Percentiles rank a stretch among this genome's conserved stretches.
Conservation (phyloP, 2,329 filamentous ascomycete species). For the Rhinocladiella similis region DNA sequence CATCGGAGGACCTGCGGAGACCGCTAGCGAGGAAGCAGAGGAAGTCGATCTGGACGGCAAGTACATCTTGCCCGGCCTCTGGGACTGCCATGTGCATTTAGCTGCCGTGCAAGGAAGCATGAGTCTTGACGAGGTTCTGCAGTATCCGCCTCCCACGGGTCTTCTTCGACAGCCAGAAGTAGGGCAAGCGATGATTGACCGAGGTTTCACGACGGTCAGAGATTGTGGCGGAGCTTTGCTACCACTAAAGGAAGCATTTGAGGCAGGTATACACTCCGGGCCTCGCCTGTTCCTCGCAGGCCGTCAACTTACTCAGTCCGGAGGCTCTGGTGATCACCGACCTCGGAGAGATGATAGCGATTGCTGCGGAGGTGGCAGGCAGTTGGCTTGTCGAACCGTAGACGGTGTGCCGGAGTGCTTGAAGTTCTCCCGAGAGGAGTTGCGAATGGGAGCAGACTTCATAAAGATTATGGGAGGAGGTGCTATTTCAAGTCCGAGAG, state of each 20-base stretch:
- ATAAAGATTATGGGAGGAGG: slow-evolving; percentile 64
- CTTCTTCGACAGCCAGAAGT: slow-evolving; percentile 52
- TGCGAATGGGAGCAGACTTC: slow-evolving; percentile 59
- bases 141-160: slow-evolving; percentile 34
- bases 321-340: slow-evolving; percentile 58
- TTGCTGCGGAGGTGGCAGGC: slow-evolving; percentile 45
- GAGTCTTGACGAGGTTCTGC: slow-evolving; percentile 40
- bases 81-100: slow-evolving; percentile 55
- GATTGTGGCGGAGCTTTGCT: slow-evolving; percentile 60
- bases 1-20: slow-evolving; percentile 15
- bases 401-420: slow-evolving; percentile 59
- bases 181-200: slow-evolving; percentile 51
- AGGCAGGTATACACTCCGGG: slow-evolving; percentile 55
- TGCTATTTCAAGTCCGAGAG: slow-evolving; percentile 58
- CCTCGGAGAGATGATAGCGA: slow-evolving; percentile 40
- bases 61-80: slow-evolving; percentile 53
- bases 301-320: slow-evolving; percentile 58
- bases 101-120: slow-evolving; percentile 45
- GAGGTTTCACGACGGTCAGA: slow-evolving; percentile 60
- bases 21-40: slow-evolving; percentile 14
- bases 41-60: slow-evolving; percentile 44
- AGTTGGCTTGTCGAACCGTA: slow-evolving; percentile 46
- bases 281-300: slow-evolving; percentile 59
- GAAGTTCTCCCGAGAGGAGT: slow-evolving; percentile 53
- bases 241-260: slow-evolving; percentile 60